Base-by-base conservation (phyloP, 2,329 filamentous ascomycete species). In the Aspergillus versicolor region DNA sequence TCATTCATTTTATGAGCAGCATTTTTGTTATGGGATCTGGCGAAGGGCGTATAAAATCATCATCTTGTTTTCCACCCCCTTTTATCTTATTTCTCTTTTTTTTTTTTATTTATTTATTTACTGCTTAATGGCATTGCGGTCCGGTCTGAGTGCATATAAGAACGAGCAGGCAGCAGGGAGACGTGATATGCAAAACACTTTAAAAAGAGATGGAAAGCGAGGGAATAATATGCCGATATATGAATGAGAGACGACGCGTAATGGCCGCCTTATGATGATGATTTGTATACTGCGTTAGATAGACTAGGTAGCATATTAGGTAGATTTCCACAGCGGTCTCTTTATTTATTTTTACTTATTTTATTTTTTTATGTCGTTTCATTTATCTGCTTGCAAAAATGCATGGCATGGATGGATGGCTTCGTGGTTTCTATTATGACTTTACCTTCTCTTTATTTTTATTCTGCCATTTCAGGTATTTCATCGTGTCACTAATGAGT, bases 21-120 rank as follows among this genome's bases (percentile, higher is more conserved):
- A 54, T 61, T 50, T 48, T 22, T 19, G 17, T 48, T 53, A 30
- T 57, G 44, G 58, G 61, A 48, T 50, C 52, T 56, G 62, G 63
- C 62, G 63, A 63, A 65, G 54, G 63, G 63, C 62, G 63, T 59
- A 64, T 60, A 61, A 64, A 65, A 65, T 58, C 32, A 44, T 24
- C 57, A 44, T 56, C 44, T 60, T 51, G 52, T 52, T 54, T 57
- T 44, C 61, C 55, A 32, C 47, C 59, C 50, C 37, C 52, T 46
- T 21, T 53, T 53, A 13, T 61, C 47, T 61, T 54, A 52, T 46
- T 63, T 50, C 21, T 54, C 49, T 52, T 60, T 54, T 54, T 52
- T 45, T 44, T 54, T 48, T 46, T 13, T 45, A 55, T 54, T 58
- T 47, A 62, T 46, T 13, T 45, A 55, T 54, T 58, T 47, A 62